Base-by-base conservation (phyloP, 345 rosid species). In the Camelina sativa region DNA sequence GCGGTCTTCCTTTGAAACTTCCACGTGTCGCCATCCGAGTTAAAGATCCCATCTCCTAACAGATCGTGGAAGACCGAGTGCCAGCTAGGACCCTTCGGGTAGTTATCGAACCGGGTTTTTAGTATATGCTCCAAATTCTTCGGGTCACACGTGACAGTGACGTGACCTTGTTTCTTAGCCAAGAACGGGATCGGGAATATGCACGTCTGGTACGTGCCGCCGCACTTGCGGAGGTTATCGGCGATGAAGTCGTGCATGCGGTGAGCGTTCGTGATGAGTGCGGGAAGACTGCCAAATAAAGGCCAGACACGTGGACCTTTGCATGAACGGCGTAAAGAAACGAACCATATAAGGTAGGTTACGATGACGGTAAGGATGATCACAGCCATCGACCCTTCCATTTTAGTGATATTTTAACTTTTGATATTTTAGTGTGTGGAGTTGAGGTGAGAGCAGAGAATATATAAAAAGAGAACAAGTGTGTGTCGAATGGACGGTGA, bases 161-260 rank as follows among this genome's bases (percentile, higher is more conserved):
- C 90, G 81, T 85, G 90, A 11, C 90, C 91, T 71, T 88, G 93
- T 73, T 83, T 85, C 66, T 62, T 79, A 22, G 87, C 86, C 0
- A 86, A 28, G 63, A 86, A 79, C 0, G 96, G 96, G 37, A 90
- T 47, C 2, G 91, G 85, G 16, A 76, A 75, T 28, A 71, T 84
- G 82, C 93, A 90, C 0, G 96, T 88, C 79, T 90, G 93, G 81
- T 90, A 90, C 68, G 96, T 90, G 63, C 93, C 93, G 11, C 87
- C 88, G 10, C 83, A 80, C 59, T 80, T 69, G 47, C 90, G 91
- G 35, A 90, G 91, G 48, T 88, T 90, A 54, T 88, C 93, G 11
- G 87, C 78, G 69, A 90, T 90, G 91, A 90, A 90, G 57, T 90
- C 96, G 16, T 90, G 96, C 86, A 85, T 52, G 19, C 90, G 85